Evolutionary conservation across 139 green algal species (phyloP).

Genomic region (Closterium sp.): DNA sequence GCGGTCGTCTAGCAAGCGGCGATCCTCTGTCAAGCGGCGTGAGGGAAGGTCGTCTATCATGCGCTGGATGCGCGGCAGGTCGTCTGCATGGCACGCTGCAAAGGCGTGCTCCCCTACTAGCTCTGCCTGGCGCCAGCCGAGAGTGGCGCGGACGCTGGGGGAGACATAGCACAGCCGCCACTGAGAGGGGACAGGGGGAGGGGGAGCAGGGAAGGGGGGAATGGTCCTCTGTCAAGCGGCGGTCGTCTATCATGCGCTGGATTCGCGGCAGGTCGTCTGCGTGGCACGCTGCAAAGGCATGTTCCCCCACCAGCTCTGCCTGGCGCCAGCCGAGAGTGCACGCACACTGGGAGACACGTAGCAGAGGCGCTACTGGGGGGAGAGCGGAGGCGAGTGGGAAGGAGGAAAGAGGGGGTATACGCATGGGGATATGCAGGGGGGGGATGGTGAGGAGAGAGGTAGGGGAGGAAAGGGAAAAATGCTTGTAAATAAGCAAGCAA

Average conservation of each 20-base stretch:
- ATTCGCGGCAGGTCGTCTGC: too few species aligned
- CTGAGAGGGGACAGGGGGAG: not conserved
- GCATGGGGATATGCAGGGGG: too few species aligned
- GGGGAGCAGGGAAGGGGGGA: too few species aligned
- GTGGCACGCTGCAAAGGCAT: too few species aligned
- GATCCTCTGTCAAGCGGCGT: not conserved
- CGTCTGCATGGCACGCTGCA: slow-evolving; percentile 12
- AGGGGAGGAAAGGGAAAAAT: too few species aligned
- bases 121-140: slow-evolving; percentile 14
- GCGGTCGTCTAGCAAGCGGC: not conserved
- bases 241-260: too few species aligned
- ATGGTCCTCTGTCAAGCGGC: too few species aligned
- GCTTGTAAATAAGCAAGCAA: too few species aligned
- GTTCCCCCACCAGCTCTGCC: slow-evolving; percentile 4
- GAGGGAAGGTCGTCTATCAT: not conserved
- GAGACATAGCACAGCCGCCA: slow-evolving; percentile 23
- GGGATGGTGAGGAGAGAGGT: too few species aligned
- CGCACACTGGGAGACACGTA: too few species aligned
- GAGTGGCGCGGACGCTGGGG: not conserved
- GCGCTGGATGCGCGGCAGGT: not conserved
- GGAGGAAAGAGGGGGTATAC: too few species aligned
- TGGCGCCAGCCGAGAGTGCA: not conserved
- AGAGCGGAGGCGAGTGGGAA: too few species aligned
- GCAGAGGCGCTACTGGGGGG: not conserved
- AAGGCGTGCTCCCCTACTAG: not conserved